Conservation (phyloP, 257 asterid genomes). For the Asclepias syriaca region DNA sequence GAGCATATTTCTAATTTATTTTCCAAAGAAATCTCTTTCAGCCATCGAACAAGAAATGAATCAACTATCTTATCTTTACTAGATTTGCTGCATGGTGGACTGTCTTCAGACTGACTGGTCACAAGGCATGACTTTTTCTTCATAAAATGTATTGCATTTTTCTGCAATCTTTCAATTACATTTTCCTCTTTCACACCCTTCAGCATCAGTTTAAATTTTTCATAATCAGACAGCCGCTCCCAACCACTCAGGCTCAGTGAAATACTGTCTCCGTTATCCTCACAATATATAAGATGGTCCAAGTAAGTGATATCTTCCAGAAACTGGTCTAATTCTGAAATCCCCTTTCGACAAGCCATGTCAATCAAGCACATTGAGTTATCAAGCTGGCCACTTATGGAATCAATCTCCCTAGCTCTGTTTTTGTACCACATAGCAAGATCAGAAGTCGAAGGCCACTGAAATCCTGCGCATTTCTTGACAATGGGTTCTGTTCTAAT, state of each 20-base stretch:
- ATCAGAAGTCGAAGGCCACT: constrained; percentile 80
- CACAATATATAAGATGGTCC: constrained; percentile 69
- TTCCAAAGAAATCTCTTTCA: constrained; percentile 70
- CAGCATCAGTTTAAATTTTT: constrained; percentile 79
- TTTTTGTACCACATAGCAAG: constrained; percentile 86
- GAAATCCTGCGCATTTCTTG: constrained; percentile 50
- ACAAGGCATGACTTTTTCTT: constrained; percentile 35
- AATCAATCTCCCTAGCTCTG: constrained; percentile 87
- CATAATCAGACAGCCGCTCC: constrained; percentile 84
- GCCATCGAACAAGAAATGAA: constrained; percentile 82
- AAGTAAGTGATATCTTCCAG: constrained; percentile 69
- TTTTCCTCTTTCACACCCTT: constrained; percentile 55
- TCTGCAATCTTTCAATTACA: constrained; percentile 57
- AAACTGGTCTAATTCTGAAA: constrained; percentile 64
- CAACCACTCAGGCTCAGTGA: constrained; percentile 66
- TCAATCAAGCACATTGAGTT: constrained; percentile 80
- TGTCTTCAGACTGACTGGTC: constrained; percentile 24
- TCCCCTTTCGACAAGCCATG: constrained; percentile 74
- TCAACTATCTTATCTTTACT: constrained; percentile 33
- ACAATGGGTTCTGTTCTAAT: constrained; percentile 73
- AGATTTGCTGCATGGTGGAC: constrained; percentile 24
- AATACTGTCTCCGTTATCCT: constrained; percentile 43
- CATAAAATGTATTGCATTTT: constrained; percentile 81
- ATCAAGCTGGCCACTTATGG: constrained; percentile 87
- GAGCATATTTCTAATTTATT: constrained; percentile 71